phyloP scores from a whole-genome alignment of 331 rosid genomes.

The Quercus tomentella region DNA sequence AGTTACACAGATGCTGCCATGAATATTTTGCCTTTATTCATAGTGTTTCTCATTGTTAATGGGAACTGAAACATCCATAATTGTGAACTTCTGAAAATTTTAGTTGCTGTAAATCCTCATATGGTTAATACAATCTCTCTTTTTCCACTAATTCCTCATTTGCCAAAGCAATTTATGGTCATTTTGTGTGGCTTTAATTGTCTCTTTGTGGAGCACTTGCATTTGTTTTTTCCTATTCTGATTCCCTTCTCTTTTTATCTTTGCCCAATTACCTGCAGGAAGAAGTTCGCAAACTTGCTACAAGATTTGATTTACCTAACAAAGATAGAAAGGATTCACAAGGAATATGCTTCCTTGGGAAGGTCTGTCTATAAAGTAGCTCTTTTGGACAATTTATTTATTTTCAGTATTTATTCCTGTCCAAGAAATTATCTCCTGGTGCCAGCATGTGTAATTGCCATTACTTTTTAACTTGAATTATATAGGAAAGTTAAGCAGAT shows the following conservation, averaged over 20 bases:
- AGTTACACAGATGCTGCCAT: background rate
- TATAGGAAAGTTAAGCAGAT: too few relatives aligned
- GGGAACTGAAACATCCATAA: background rate
- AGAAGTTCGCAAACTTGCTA: constrained; percentile 85
- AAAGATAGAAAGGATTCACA: constrained; percentile 95
- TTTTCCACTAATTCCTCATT: background rate
- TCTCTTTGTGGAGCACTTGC: background rate
- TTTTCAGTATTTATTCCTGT: background rate
- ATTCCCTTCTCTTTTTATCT: background rate
- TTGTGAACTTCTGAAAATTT: background rate
- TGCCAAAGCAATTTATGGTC: background rate
- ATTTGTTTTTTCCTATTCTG: background rate
- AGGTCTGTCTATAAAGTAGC: constrained; percentile 45
- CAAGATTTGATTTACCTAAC: constrained; percentile 72
- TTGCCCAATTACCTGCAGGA: constrained; percentile 46
- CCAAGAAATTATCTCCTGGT: background rate
- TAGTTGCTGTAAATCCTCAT: background rate
- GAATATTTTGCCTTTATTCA: background rate
- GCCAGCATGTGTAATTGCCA: background rate
- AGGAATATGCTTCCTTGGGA: constrained; percentile 97
- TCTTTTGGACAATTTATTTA: background rate
- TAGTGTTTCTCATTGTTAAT: background rate
- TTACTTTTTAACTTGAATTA: too few relatives aligned
- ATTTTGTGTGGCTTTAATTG: background rate
- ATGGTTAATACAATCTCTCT: background rate